Evolutionary conservation across 257 asterid genomes (phyloP).

Genomic region (Fraxinus anomala): DNA sequence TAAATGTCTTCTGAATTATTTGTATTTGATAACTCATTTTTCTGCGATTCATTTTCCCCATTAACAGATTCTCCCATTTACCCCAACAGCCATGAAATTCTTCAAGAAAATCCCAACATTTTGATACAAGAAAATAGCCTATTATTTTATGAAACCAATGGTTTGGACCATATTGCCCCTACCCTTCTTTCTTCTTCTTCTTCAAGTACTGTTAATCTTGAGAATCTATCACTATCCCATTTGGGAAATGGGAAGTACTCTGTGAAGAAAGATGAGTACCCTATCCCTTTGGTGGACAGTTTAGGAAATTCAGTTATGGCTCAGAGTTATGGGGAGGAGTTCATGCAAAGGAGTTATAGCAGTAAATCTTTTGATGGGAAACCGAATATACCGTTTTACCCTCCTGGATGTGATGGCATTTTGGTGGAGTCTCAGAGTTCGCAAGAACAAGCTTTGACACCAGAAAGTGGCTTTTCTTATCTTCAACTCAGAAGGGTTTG

Average conservation of each 20-base stretch:
- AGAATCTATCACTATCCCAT: slow-evolving; percentile 45
- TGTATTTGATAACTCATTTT: slow-evolving; percentile 50
- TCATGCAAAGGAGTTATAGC: slow-evolving; percentile 82
- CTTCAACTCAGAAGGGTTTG: slow-evolving; percentile 77
- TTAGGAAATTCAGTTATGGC: slow-evolving; percentile 32
- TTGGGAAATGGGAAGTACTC: slow-evolving; percentile 39
- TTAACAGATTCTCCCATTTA: slow-evolving; percentile 40
- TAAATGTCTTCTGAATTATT: slow-evolving; percentile 74
- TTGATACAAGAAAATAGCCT: slow-evolving; percentile 28
- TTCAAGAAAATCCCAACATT: slow-evolving; percentile 24
- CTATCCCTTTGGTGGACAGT: slow-evolving; percentile 27
- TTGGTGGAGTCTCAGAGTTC: slow-evolving; percentile 40
- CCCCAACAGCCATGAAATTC: slow-evolving; percentile 21
- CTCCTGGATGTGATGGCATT: slow-evolving; percentile 40
- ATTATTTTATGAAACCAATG: slow-evolving; percentile 26
- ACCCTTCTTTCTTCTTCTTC: slow-evolving; percentile 62
- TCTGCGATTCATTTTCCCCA: slow-evolving; percentile 60
- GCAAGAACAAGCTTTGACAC: slow-evolving; percentile 42
- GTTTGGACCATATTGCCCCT: slow-evolving; percentile 46
- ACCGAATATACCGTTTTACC: slow-evolving; percentile 39
- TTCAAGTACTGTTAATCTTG: slow-evolving; percentile 53
- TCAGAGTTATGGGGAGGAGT: slow-evolving; percentile 41
- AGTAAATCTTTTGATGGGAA: slow-evolving; percentile 48
- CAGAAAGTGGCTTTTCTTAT: slow-evolving; percentile 44
- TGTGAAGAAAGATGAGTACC: slow-evolving; percentile 60